Percentiles rank a stretch among this genome's conserved stretches.
Conservation (phyloP, 768 basidiomycete genomes). For the Termitomyces sp. region DNA sequence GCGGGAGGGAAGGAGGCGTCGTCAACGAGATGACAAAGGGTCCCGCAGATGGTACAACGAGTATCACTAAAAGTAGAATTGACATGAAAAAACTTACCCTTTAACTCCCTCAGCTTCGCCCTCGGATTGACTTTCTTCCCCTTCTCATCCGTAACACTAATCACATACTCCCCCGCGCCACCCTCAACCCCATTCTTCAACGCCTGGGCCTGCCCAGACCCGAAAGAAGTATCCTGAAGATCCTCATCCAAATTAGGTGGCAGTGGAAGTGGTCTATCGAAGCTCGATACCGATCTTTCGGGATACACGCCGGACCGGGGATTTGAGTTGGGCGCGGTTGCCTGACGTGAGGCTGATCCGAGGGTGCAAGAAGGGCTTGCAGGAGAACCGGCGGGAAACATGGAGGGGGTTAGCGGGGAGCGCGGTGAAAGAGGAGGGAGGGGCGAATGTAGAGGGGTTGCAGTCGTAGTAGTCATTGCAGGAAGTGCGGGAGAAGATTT, state of each 20-base stretch:
- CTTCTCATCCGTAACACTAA: slow-evolving; percentile 1
- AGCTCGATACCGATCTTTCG: neutral
- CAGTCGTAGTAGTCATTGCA: neutral
- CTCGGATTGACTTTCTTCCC: neutral
- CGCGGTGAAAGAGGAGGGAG: slow-evolving; percentile 6
- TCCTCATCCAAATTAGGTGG: neutral
- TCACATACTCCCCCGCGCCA: neutral
- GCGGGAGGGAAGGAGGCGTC: neutral
- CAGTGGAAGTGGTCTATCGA: neutral
- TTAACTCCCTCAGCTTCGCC: neutral
- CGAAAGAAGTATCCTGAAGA: neutral
- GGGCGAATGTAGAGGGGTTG: neutral
- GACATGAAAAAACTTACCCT: neutral
- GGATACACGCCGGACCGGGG: neutral
- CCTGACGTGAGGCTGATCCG: neutral
- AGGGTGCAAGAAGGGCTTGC: neutral
- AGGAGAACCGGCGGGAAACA: slow-evolving; percentile 3
- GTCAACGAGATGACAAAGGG: neutral
- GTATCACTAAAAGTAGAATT: neutral
- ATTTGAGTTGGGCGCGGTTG: neutral
- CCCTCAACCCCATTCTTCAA: neutral
- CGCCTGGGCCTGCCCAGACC: neutral
- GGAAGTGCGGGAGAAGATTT: neutral
- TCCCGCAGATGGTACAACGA: neutral
- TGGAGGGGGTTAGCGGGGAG: slow-evolving; percentile 5